Evolutionary conservation across 1,139 yeast genomes (phyloP), one percentile per base, ranked within the genome.

Genomic region (Suhomyces maxii): DNA sequence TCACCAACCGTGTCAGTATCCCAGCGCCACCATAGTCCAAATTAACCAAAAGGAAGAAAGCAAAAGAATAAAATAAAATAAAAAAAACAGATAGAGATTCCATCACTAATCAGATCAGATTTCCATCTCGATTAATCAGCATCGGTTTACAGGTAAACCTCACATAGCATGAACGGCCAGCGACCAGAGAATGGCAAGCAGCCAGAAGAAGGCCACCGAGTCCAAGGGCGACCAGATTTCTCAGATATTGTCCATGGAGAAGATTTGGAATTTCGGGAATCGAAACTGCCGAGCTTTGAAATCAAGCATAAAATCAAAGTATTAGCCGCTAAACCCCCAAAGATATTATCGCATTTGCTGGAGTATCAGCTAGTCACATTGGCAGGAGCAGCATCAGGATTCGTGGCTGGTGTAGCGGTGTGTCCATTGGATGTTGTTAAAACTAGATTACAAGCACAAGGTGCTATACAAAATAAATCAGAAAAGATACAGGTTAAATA

Each of bases 381-480:
- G 18, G 66, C 77, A 6, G 78, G 77, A 4, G 78, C 78, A 3
- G 71, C 74, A 3, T 69, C 78, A 4, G 80, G 79, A 10, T 73
- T 75, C 48, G 55, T 75, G 26, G 76, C 79, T 0, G 80, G 80
- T 2, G 68, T 74, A 6, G 69, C 71, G 10, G 79, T 75, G 3
- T 74, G 79, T 53, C 80, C 80, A 1, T 59, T 75, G 18, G 80
- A 75, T 51, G 80, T 75, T 36, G 70, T 73, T 23, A 75, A 75
- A 53, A 75, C 80, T 1, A 57, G 79, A 47, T 64, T 73, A 37
- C 80, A 75, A 54, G 79, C 79, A 3, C 71, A 71, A 49, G 77
- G 78, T 18, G 67, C 65, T 26, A 42, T 53, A 40, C 42, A 13
- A 23, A 11, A 41, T 7, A 39, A 36, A 26, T 31, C 40, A 11